A percentile compares a stretch with the other conserved stretches of the same genome.
Conservation (phyloP, 176 grass and related monocot genomes). For the Echinochloa phyllopogon region DNA sequence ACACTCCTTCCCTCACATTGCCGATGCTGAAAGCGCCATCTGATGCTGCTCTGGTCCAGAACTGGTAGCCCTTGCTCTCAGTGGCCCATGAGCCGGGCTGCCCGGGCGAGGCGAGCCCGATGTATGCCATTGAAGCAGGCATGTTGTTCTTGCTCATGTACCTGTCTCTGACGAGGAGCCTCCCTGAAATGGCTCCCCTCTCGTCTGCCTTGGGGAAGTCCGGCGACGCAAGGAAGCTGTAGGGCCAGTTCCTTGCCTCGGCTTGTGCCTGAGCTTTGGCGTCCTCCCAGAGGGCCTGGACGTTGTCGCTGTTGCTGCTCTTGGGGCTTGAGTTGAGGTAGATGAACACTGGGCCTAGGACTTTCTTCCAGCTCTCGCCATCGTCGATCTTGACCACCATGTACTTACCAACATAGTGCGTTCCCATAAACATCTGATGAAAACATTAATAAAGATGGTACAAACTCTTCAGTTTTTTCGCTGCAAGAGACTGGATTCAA, state of each 20-base stretch:
- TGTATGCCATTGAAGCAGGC: constrained; percentile 15
- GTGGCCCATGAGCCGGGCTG: constrained; percentile 60
- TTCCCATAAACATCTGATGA: constrained; percentile 64
- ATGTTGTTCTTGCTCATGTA: constrained; percentile 16
- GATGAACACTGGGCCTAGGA: constrained; percentile 80
- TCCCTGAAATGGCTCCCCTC: constrained; percentile 55
- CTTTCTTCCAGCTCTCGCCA: constrained; percentile 77
- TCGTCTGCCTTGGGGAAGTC: constrained; percentile 57
- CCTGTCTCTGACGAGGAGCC: constrained; percentile 53
- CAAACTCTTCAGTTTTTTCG: neutral
- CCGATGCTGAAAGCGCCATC: constrained; percentile 57
- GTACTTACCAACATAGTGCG: constrained; percentile 63
- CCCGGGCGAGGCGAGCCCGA: constrained; percentile 67
- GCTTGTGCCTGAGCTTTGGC: constrained; percentile 68
- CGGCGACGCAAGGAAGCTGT: constrained; percentile 60
- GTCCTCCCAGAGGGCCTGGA: constrained; percentile 58
- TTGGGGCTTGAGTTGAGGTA: constrained; percentile 68
- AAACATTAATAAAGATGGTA: neutral
- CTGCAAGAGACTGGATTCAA: neutral
- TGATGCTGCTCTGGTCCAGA: constrained; percentile 61
- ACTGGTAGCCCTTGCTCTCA: constrained; percentile 79
- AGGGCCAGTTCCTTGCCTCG: constrained; percentile 70
- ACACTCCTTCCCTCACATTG: constrained; percentile 55
- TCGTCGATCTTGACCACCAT: constrained; percentile 50
- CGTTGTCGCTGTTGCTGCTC: neutral